Base-by-base conservation (phyloP, 352 stramenopile species). In the Blastocystis sp. region DNA sequence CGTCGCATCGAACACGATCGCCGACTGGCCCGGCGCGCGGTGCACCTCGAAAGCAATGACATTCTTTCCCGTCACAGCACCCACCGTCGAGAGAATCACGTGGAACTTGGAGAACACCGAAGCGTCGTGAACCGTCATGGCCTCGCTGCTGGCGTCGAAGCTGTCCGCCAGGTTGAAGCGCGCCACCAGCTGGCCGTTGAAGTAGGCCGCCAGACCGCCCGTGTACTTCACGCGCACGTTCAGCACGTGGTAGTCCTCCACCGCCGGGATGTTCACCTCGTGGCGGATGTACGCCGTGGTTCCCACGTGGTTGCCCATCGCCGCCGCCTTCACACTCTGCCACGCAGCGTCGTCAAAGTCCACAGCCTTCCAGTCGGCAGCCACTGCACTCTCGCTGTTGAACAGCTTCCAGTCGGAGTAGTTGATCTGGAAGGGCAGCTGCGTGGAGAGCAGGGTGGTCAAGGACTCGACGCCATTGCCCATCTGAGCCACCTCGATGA, bases 121-220 rank as follows among this genome's bases (percentile, higher is more conserved):
- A 34, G 28, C 28, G 28, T 34, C 28, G 28, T 34, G 28, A 34
- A 34, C 28, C 28, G 28, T 34, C 28, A 0, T 34, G 28, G 24
- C 1, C 9, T 68, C 7, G 28, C 9, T 38, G 70, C 21, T 3
- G 45, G 24, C 34, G 70, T 68, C 19, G 42, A 68, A 69, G 70
- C n/a, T n/a, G n/a, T n/a, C n/a, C n/a, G n/a, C n/a, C n/a, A n/a
- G 38, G 43, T 82, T 82, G 40, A 71, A 82, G 2, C 59, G 62
- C 43, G 34, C 59, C 14, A 82, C 34, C 17, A 34, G 9, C 6
- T 66, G 9, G 3, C 74, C 74, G 42, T 82, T 82, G 40, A 82
- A 54, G 34, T 69, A 82, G 40, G 48, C 74, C 0, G 38, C 57
- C 3, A 82, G 3, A 42, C 74, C 74, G n/a, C 59, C 74, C 2